Evolutionary conservation across 129 eudicot genomes (phyloP), one percentile per base, ranked within the genome.

Genomic region (Centrapalus pauciflorus): DNA sequence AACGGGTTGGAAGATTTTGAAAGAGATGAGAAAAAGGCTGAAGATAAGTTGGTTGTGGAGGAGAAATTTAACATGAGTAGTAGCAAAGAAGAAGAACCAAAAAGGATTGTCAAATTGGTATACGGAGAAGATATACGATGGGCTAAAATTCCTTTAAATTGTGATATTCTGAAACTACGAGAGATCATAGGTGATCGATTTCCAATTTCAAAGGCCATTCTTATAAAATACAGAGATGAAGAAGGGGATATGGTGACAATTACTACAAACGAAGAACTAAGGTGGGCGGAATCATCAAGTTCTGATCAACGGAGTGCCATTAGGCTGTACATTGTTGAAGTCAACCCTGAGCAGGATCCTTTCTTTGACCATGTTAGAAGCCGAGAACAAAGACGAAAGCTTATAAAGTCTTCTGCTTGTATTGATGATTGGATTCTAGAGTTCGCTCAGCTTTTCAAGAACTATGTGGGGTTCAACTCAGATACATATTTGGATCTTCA

Each of bases 241-340:
- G 99, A 93, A 69, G 99, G 96, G 4, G 99, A 93, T 80, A 66
- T 89, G 86, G 84, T 93, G 45, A 93, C 96, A 14, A 84, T 93
- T 52, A 93, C 96, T 34, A 81, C 92, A 7, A 68, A 78, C 1
- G 90, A 93, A 72, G 99, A 93, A 79, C 83, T 93, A 28, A 75
- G 80, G 67, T 84, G 87, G 95, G 99, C 96, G 2, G 99, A 94
- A 75, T 82, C 87, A 40, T 81, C 93, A 33, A 59, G 40, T 57
- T 72, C 76, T 2, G 79, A 55, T 21, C 79, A 69, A 57, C 76
- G 75, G 19, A 81, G 79, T 29, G 81, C 93, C 3, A 45, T 94
- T 34, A 86, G 84, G 76, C 82, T 94, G 5, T 81, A 77, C 70
- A 49, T 94, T 16, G 78, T 86, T 13, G 96, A 84, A 78, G 99